Conservation (phyloP, 1,139 yeast species). For the Hyphopichia pseudoburtonii region DNA sequence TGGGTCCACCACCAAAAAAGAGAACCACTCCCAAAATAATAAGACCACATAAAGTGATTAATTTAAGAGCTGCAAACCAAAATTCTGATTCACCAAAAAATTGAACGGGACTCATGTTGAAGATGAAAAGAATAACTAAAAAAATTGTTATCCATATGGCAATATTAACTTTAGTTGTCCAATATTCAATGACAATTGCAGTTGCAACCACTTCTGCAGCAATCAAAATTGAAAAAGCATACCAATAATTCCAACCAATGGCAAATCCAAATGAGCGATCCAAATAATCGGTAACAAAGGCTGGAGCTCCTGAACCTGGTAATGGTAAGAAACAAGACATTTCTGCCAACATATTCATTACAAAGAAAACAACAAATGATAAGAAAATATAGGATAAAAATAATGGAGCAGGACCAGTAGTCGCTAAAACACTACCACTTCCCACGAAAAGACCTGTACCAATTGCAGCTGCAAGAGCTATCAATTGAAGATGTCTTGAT, state of each 20-base stretch:
- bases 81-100: slow-evolving; percentile 68
- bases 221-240: slow-evolving; percentile 48
- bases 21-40: slow-evolving; percentile 43
- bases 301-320: slow-evolving; percentile 45
- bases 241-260: slow-evolving; percentile 50
- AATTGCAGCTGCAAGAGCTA: slow-evolving; percentile 42
- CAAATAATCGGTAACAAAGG: slow-evolving; percentile 36
- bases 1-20: slow-evolving; percentile 55
- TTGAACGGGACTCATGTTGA: slow-evolving; percentile 47
- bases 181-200: slow-evolving; percentile 53
- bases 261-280: slow-evolving; percentile 45
- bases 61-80: slow-evolving; percentile 60
- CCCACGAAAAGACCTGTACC: slow-evolving; percentile 49
- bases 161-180: slow-evolving; percentile 50
- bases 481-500: slow-evolving; percentile 37
- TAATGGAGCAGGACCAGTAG: slow-evolving; percentile 53
- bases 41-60: slow-evolving; percentile 37
- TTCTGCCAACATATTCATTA: slow-evolving; percentile 61
- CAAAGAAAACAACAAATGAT: slow-evolving; percentile 52
- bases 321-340: slow-evolving; percentile 60
- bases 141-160: slow-evolving; percentile 60
- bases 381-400: slow-evolving; percentile 48
- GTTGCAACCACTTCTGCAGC: slow-evolving; percentile 55
- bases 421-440: slow-evolving; percentile 44
- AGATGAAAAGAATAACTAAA: slow-evolving; percentile 32